Percentiles rank a stretch among this genome's conserved stretches.
Evolutionary conservation across 192 early-diverging fungal species (phyloP).

Genomic region (Coemansia asiatica): DNA sequence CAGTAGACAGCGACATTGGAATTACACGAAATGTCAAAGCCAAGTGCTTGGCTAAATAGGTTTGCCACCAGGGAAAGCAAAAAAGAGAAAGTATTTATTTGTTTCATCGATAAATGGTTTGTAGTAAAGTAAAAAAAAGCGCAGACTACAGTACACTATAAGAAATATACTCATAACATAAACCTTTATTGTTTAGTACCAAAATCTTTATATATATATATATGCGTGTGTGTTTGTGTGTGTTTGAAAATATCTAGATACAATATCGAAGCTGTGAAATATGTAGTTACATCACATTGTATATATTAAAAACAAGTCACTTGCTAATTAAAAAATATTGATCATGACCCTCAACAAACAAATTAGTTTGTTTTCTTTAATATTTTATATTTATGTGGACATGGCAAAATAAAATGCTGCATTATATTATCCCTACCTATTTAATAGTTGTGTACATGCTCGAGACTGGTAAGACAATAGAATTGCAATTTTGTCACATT

Average conservation of each 20-base stretch:
- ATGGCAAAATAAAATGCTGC: too few species aligned
- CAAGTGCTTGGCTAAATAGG: not conserved
- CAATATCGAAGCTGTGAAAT: too few species aligned
- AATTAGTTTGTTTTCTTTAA: too few species aligned
- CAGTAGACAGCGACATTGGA: slow-evolving; percentile 62
- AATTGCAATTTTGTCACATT: not conserved
- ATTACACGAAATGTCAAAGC: slow-evolving; percentile 55
- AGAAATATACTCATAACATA: too few species aligned
- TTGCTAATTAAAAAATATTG: not conserved
- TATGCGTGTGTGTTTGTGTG: too few species aligned
- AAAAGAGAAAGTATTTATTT: not conserved
- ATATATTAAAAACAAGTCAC: not conserved
- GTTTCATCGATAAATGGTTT: not conserved
- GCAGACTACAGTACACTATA: too few species aligned
- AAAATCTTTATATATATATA: too few species aligned
- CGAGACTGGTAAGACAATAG: not conserved
- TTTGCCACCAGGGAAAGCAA: not conserved
- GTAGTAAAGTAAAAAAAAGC: too few species aligned
- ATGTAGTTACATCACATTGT: too few species aligned
- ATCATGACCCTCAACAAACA: not conserved
- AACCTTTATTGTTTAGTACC: too few species aligned
- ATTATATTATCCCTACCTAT: not conserved
- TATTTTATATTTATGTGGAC: too few species aligned
- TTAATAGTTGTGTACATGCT: not conserved
- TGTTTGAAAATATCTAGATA: too few species aligned